Evolutionary conservation across 2,329 filamentous ascomycete species (phyloP).

Genomic region (Stagonosporopsis rhizophila): DNA sequence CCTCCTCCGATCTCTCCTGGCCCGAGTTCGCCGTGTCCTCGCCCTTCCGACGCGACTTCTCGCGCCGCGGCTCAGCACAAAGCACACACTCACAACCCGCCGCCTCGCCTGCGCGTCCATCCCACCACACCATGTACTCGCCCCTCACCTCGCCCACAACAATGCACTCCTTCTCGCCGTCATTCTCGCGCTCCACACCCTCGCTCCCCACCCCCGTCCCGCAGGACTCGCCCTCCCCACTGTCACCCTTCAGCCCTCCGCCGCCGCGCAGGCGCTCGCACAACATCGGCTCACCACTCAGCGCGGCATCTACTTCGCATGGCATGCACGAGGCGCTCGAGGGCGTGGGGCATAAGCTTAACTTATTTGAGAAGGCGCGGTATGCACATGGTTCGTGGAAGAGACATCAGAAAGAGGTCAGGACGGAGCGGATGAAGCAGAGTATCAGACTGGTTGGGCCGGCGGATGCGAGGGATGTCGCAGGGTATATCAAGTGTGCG

Average conservation of each 20-base stretch:
- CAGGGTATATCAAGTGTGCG: slow-evolving; percentile 19
- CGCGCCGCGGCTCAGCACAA: slow-evolving; percentile 2
- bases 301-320: background rate
- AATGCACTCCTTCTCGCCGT: background rate
- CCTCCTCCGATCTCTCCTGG: slow-evolving; percentile 5
- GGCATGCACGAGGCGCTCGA: background rate
- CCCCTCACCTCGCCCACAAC: background rate
- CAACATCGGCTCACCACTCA: slow-evolving; percentile 11
- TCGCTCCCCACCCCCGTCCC: background rate
- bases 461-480: slow-evolving; percentile 33
- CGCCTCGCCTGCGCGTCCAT: background rate
- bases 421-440: slow-evolving; percentile 40
- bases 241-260: background rate
- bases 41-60: background rate
- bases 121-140: background rate
- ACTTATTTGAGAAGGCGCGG: slow-evolving; percentile 29
- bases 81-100: background rate
- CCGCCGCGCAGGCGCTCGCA: slow-evolving; percentile 3
- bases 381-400: slow-evolving; percentile 34
- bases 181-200: background rate
- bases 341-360: background rate
- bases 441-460: slow-evolving; percentile 44
- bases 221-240: background rate
- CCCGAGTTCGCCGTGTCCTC: slow-evolving; percentile 3
- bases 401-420: slow-evolving; percentile 26